Percentiles rank a stretch among this genome's conserved stretches.
These are phyloP conservation scores for Alisma plantagoaquatica DNA, from an alignment of 106 monocot species.

Conservation along the genomic window DNA sequence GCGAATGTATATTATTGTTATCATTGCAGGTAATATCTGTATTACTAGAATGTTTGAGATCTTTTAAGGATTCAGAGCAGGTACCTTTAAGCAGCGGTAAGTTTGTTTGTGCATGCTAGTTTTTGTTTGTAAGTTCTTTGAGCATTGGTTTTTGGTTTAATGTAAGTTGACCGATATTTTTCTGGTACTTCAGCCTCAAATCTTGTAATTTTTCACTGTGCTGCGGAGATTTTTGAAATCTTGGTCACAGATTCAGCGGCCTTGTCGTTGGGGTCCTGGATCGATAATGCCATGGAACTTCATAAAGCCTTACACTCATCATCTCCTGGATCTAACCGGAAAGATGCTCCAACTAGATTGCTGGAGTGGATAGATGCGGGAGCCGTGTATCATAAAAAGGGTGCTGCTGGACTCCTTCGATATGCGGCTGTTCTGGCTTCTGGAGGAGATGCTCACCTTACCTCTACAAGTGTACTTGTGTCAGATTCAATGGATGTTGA, in stretches of 20 bases:
- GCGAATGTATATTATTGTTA: slow-evolving; percentile 1
- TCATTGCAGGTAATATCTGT: slow-evolving; percentile 53
- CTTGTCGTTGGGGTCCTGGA: slow-evolving; percentile 80
- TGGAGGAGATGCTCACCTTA: slow-evolving; percentile 93
- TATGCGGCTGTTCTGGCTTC: slow-evolving; percentile 98
- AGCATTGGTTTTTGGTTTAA: neutral
- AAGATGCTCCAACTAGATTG: slow-evolving; percentile 94
- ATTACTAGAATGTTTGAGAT: slow-evolving; percentile 57
- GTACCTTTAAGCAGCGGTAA: slow-evolving; percentile 32
- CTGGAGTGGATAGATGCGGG: slow-evolving; percentile 98
- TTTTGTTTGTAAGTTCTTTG: slow-evolving; percentile 1
- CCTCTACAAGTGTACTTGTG: slow-evolving; percentile 64
- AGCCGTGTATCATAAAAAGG: slow-evolving; percentile 91
- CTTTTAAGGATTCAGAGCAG: slow-evolving; percentile 64
- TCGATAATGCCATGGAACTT: slow-evolving; percentile 78
- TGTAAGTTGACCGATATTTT: too few relatives aligned
- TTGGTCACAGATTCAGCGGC: slow-evolving; percentile 79
- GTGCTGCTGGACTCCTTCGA: slow-evolving; percentile 74
- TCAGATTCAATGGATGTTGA: slow-evolving; percentile 92
- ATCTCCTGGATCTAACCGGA: slow-evolving; percentile 84
- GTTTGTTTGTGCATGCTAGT: slow-evolving; percentile 1
- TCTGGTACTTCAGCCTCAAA: slow-evolving; percentile 54
- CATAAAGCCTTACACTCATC: slow-evolving; percentile 85
- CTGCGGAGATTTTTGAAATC: slow-evolving; percentile 92
- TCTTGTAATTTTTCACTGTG: slow-evolving; percentile 75